Evolutionary conservation across 164 flowering plant species (phyloP).

Genomic region (Annona squamosa): DNA sequence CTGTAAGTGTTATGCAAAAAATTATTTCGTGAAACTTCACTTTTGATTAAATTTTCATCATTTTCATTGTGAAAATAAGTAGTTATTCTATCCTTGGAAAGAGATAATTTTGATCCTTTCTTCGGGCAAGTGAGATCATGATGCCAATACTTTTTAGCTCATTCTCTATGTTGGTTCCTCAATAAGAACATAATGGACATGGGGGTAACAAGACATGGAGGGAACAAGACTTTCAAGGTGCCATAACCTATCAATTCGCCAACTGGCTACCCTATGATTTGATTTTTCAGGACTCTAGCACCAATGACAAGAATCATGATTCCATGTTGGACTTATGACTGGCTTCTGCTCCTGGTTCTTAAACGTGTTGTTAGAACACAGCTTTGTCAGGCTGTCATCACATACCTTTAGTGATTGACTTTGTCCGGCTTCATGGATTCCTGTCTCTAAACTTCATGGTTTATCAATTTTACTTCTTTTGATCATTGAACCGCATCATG

Average conservation of each 20-base stretch:
- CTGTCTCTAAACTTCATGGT: not conserved
- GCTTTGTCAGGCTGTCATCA: not conserved
- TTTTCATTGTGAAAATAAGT: not conserved
- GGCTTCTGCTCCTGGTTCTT: not conserved
- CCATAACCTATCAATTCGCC: not conserved
- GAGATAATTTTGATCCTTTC: not conserved
- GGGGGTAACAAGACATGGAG: not conserved
- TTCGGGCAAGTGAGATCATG: not conserved
- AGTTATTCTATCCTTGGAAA: not conserved
- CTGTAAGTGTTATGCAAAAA: constrained; percentile 41
- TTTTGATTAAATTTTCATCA: not conserved
- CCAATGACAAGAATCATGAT: not conserved
- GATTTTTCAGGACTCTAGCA: not conserved
- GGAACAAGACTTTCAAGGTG: not conserved
- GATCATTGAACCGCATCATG: not conserved
- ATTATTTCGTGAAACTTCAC: not conserved
- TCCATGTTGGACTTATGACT: not conserved
- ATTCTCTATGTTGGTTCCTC: not conserved
- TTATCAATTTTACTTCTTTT: not conserved
- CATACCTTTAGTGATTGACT: not conserved
- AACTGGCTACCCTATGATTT: not conserved
- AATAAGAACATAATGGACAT: not conserved
- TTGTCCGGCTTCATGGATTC: not conserved
- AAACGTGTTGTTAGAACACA: not conserved
- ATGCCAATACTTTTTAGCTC: not conserved